Evolutionary conservation across 306 rosid genomes (phyloP), one percentile per base, ranked within the genome.

Genomic region (Prunus persica): DNA sequence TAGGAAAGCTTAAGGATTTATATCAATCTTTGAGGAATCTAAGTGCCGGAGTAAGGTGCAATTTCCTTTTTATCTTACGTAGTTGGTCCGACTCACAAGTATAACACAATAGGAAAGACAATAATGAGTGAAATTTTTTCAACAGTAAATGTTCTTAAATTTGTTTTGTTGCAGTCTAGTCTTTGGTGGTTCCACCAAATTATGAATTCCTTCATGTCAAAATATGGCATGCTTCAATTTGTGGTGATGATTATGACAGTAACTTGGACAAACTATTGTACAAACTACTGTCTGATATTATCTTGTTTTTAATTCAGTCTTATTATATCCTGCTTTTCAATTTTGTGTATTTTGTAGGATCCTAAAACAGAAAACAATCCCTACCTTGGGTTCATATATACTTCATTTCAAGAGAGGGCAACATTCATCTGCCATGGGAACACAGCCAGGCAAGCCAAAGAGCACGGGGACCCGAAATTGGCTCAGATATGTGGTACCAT

Each of bases 391-490:
- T 84, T 87, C 83, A 84, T 87, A 73, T 87, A 87, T 81, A 84
- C 91, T 49, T 87, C 91, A 32, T 84, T 87, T 76, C 91, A 87
- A 84, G 88, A 84, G 85, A 87, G 91, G 80, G 91, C 88, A 54
- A 84, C 91, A 43, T 84, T 87, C 80, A 77, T 87, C 45, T 87
- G 88, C 69, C 91, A 84, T 78, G 88, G 91, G 69, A 87, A 87
- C 81, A 87, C 88, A 22, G 91, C 88, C 45, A 77, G 88, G 84
- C 85, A 65, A 32, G 91, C 91, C 47, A 87, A 87, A 73, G 83
- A 82, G 73, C 81, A 82, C 24, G 91, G 91, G 30, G 91, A 87
- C 78, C 0, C 82, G 65, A 87, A 82, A 75, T 58, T 87, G 73
- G 91, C 91, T 18, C 88, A 87, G 82, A 75, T 87, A 72, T 87